Percentiles rank a stretch among this genome's conserved stretches.
phyloP scores from a whole-genome alignment of 2,329 filamentous ascomycete species.

The Fusarium cicatricum region DNA sequence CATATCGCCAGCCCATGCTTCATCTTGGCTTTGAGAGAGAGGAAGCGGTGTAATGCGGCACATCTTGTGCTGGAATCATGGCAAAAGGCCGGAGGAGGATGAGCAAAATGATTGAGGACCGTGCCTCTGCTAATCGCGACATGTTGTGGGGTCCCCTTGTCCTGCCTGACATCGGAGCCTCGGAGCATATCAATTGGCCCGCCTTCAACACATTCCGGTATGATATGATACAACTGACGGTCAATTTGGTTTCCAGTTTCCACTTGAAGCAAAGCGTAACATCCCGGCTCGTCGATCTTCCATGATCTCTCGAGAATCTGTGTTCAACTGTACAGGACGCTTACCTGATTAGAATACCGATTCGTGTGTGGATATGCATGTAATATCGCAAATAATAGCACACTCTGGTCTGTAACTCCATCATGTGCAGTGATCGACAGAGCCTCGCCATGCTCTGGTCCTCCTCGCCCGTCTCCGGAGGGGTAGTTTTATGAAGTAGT shows the following conservation, averaged over 20 bases:
- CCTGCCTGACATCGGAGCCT: slow-evolving; percentile 4
- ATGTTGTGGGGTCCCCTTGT: neutral
- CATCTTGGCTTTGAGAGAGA: slow-evolving; percentile 1
- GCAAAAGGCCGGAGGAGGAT: neutral
- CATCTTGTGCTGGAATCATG: neutral
- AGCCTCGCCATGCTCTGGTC: no score
- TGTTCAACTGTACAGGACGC: neutral
- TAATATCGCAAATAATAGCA: no score
- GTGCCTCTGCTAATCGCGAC: neutral
- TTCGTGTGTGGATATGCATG: neutral
- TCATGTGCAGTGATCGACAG: no score
- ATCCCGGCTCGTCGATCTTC: neutral
- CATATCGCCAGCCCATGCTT: slow-evolving; percentile 6
- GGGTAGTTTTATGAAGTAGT: no score
- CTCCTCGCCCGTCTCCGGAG: no score
- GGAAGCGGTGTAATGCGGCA: neutral
- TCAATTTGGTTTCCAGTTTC: neutral
- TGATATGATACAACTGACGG: slow-evolving; percentile 15
- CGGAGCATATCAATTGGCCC: slow-evolving; percentile 5
- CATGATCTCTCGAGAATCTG: neutral
- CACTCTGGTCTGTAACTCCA: no score
- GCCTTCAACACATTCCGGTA: slow-evolving; percentile 1
- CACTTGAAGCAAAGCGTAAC: neutral
- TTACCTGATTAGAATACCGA: neutral
- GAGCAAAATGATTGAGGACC: neutral